phyloP scores from a whole-genome alignment of 768 basidiomycete genomes.

The Trametes gibbosa region DNA sequence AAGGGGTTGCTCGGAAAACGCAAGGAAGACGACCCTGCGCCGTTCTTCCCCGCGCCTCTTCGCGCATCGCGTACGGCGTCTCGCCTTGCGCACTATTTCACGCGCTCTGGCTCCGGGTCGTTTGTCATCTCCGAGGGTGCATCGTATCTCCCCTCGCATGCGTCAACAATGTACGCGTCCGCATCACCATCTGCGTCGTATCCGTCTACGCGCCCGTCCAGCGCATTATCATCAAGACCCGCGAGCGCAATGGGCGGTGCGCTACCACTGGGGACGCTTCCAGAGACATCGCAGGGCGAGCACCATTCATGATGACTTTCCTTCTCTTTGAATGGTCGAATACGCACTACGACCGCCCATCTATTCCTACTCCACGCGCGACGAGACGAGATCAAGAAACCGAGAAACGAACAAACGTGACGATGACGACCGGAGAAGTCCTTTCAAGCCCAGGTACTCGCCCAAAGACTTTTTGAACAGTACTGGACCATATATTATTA shows the following conservation, averaged over 20 bases:
- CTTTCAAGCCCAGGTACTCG: not conserved
- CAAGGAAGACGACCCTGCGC: conserved; percentile 19
- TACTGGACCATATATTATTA: conserved; percentile 22
- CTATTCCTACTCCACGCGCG: not conserved
- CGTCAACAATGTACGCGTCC: conserved; percentile 8
- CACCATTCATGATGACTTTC: conserved; percentile 17
- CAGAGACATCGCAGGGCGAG: conserved; percentile 7
- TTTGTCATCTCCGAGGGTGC: conserved; percentile 11
- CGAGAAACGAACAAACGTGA: conserved; percentile 2
- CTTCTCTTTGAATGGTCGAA: conserved; percentile 6
- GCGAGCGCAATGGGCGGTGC: conserved; percentile 24
- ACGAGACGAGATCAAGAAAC: not conserved
- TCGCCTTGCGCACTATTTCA: conserved; percentile 20
- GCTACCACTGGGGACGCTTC: conserved; percentile 10
- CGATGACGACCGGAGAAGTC: not conserved
- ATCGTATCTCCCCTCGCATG: conserved; percentile 10
- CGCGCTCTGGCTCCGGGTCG: conserved; percentile 23
- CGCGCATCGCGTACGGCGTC: conserved; percentile 20
- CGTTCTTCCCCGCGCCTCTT: conserved; percentile 22
- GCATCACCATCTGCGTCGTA: conserved; percentile 18
- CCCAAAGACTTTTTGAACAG: conserved; percentile 15
- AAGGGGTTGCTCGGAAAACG: conserved; percentile 23
- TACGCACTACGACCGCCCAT: conserved; percentile 1
- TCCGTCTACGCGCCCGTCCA: conserved; percentile 22
- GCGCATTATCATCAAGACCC: conserved; percentile 24